A percentile compares a stretch with the other conserved stretches of the same genome.
Conservation (phyloP, 208 protist species). For the Acanthamoeba triangularis region DNA sequence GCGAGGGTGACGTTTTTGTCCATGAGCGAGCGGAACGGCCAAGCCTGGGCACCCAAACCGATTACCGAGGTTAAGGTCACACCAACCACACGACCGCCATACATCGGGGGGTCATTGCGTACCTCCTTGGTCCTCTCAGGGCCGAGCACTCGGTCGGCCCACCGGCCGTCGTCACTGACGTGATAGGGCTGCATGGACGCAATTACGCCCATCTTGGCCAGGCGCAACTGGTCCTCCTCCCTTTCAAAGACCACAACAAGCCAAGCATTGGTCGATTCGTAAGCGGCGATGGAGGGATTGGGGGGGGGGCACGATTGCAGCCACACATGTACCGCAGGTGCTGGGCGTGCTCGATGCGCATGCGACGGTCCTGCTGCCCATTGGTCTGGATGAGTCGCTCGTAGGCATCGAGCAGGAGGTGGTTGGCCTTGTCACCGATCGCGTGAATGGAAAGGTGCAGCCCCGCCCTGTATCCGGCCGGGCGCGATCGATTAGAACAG, state of each 20-base stretch:
- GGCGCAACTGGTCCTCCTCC: constrained; percentile 25
- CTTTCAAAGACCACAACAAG: not conserved
- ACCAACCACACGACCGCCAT: too few relatives aligned
- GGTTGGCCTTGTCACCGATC: constrained; percentile 71
- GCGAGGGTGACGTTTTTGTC: not conserved
- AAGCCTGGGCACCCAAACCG: not conserved
- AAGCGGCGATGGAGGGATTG: too few relatives aligned
- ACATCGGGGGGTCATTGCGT: not conserved
- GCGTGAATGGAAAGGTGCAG: constrained; percentile 75
- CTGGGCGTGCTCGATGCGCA: constrained; percentile 73
- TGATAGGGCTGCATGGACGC: constrained; percentile 74
- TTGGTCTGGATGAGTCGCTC: constrained; percentile 15
- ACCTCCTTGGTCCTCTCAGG: not conserved
- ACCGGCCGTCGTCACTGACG: constrained; percentile 63
- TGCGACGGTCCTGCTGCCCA: constrained; percentile 31
- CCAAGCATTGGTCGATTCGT: not conserved
- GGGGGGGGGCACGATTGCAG: too few relatives aligned
- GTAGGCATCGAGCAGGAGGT: constrained; percentile 33
- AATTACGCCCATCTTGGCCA: constrained; percentile 28
- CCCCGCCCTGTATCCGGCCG: not conserved
- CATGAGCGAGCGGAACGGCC: constrained; percentile 51
- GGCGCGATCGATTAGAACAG: not conserved
- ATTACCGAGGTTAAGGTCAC: too few relatives aligned
- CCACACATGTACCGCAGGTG: not conserved
- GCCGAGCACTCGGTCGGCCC: constrained; percentile 15